phyloP scores from a whole-genome alignment of 2,329 filamentous ascomycete genomes.

The Colletotrichum higginsianum region DNA sequence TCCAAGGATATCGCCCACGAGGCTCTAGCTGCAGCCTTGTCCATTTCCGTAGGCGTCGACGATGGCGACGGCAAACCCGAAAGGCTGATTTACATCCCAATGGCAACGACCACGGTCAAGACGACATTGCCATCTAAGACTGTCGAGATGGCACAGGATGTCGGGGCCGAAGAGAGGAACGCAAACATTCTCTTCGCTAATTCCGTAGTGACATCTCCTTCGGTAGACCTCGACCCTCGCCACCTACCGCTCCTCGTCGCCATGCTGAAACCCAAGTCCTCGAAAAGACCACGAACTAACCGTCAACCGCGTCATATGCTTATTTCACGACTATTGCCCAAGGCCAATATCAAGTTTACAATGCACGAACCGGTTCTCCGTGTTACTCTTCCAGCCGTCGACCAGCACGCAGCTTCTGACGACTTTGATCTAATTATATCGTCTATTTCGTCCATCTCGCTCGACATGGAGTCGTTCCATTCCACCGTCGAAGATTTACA shows the following conservation, averaged over 20 bases:
- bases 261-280: slow-evolving; percentile 73
- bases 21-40: slow-evolving; percentile 90
- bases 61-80: slow-evolving; percentile 90
- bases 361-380: slow-evolving; percentile 96
- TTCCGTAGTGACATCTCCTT: slow-evolving; percentile 95
- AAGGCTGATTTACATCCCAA: slow-evolving; percentile 91
- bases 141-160: slow-evolving; percentile 81
- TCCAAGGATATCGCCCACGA: slow-evolving; percentile 94
- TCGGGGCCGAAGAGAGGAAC: slow-evolving; percentile 87
- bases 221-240: slow-evolving; percentile 91
- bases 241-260: slow-evolving; percentile 90
- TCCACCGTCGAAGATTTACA: slow-evolving; percentile 86
- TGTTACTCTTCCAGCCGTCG: slow-evolving; percentile 87
- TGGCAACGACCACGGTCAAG: slow-evolving; percentile 95
- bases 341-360: slow-evolving; percentile 94
- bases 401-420: slow-evolving; percentile 74
- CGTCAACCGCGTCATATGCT: slow-evolving; percentile 71
- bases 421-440: slow-evolving; percentile 97
- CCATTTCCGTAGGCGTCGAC: slow-evolving; percentile 91
- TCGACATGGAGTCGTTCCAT: slow-evolving; percentile 97
- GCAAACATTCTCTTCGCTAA: slow-evolving; percentile 98
- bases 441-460: slow-evolving; percentile 91
- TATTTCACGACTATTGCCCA: slow-evolving; percentile 92
- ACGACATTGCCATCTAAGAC: slow-evolving; percentile 97
- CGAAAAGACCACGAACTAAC: slow-evolving; percentile 47